A percentile compares a stretch with the other conserved stretches of the same genome.
Conservation (phyloP, 2,329 filamentous ascomycete species). For the Emergomyces africanus region DNA sequence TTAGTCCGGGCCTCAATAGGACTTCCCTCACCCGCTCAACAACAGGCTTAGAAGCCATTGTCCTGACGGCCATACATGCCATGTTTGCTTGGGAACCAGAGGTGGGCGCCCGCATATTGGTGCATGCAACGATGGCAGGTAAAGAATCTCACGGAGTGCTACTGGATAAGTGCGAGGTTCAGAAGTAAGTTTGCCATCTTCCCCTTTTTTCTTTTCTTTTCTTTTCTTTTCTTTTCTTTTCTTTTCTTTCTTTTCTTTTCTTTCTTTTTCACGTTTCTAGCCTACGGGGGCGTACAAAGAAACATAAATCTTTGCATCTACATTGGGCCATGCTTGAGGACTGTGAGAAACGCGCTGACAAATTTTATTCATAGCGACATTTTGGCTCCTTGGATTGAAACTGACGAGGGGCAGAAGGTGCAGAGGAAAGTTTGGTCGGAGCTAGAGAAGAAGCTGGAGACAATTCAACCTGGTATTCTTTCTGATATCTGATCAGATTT, state of each 20-base stretch:
- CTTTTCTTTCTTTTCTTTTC: background rate
- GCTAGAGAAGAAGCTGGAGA: constrained; percentile 6
- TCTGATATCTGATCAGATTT: background rate
- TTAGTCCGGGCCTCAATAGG: constrained; percentile 16
- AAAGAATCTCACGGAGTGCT: constrained; percentile 8
- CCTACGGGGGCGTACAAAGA: background rate
- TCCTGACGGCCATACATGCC: background rate
- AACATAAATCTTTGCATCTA: background rate
- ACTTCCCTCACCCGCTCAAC: constrained; percentile 9
- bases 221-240: background rate
- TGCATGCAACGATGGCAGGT: constrained; percentile 9
- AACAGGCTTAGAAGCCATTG: constrained; percentile 1
- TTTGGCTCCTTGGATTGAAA: constrained; percentile 3
- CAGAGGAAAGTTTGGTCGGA: constrained; percentile 7
- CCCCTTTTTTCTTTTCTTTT: background rate
- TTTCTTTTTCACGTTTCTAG: background rate
- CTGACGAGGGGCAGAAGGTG: constrained; percentile 5
- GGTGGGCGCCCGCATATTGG: constrained; percentile 13
- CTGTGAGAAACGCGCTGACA: background rate
- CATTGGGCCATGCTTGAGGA: background rate
- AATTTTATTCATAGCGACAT: background rate
- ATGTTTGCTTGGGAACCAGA: constrained; percentile 11
- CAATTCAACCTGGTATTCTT: constrained; percentile 4
- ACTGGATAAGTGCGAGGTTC: constrained; percentile 5
- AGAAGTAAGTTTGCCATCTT: constrained; percentile 5